A percentile compares a stretch with the other conserved stretches of the same genome.
These are phyloP conservation scores for Picea mariana DNA, from an alignment of 83 land plant species.

Conservation along the genomic window DNA sequence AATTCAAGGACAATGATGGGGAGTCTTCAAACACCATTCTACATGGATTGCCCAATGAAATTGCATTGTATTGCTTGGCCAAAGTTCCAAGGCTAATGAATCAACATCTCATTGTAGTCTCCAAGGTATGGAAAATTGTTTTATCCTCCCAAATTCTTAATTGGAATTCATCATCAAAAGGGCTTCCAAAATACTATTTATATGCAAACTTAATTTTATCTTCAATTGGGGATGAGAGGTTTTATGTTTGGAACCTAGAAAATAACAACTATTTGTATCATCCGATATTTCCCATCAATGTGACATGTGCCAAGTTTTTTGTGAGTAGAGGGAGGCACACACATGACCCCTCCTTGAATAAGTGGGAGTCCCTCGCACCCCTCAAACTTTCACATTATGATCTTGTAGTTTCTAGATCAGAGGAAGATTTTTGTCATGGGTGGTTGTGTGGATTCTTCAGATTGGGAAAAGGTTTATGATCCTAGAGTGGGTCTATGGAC, in stretches of 20 bases:
- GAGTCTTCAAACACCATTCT: constrained; percentile 6
- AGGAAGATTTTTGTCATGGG: background rate
- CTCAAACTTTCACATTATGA: background rate
- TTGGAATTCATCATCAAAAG: constrained; percentile 6
- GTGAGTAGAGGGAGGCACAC: background rate
- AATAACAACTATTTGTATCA: background rate
- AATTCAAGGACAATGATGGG: background rate
- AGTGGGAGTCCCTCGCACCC: constrained; percentile 4
- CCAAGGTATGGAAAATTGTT: background rate
- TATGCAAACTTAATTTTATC: constrained; percentile 9
- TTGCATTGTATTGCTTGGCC: constrained; percentile 4
- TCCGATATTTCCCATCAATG: background rate
- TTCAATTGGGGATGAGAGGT: constrained; percentile 9
- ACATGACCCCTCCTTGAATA: constrained; percentile 9
- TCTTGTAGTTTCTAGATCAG: background rate
- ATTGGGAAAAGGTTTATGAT: constrained; percentile 10
- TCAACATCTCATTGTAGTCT: background rate
- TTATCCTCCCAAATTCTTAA: background rate
- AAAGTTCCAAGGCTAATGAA: background rate
- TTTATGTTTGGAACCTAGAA: background rate
- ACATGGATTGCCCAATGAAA: constrained; percentile 4
- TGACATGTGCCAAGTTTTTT: constrained; percentile 8
- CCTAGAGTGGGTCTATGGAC: background rate
- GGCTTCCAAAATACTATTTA: background rate
- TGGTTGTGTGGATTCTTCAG: background rate